Conservation (phyloP, 2,329 filamentous ascomycete genomes). For the Seiridium unicorne region DNA sequence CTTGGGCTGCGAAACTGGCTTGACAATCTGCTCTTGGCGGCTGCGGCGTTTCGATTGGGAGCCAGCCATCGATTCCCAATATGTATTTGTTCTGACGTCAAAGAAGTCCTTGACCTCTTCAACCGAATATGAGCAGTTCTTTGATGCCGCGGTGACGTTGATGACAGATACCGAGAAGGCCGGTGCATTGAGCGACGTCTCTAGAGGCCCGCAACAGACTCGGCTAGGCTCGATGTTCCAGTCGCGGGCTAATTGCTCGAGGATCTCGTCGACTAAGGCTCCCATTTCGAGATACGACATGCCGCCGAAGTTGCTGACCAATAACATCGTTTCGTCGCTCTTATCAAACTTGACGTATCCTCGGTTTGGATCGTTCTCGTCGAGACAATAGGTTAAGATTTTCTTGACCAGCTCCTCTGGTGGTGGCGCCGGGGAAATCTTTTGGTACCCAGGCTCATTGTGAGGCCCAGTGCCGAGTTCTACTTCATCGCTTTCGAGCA, state of each 20-base stretch:
- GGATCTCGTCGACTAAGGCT: constrained; percentile 51
- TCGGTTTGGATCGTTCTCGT: constrained; percentile 50
- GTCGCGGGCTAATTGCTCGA: constrained; percentile 43
- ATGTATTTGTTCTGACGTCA: constrained; percentile 61
- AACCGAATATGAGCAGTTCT: constrained; percentile 41
- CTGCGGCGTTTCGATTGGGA: constrained; percentile 35
- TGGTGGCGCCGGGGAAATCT: constrained; percentile 50
- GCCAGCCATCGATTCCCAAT: constrained; percentile 52
- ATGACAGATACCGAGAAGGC: constrained; percentile 69
- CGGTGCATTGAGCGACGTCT: constrained; percentile 71
- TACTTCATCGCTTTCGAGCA: constrained; percentile 48
- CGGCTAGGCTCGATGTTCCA: constrained; percentile 52
- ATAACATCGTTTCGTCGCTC: constrained; percentile 48
- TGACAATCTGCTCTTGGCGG: constrained; percentile 42
- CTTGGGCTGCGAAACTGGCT: constrained; percentile 29
- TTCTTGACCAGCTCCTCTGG: constrained; percentile 50
- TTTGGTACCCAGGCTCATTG: constrained; percentile 62
- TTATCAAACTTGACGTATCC: constrained; percentile 47
- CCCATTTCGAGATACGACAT: constrained; percentile 57
- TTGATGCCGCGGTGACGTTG: constrained; percentile 51
- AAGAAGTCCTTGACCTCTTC: constrained; percentile 60
- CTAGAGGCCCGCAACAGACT: constrained; percentile 61
- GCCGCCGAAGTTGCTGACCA: constrained; percentile 60
- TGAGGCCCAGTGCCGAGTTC: constrained; percentile 68
- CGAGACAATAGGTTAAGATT: constrained; percentile 59